Evolutionary conservation across 2,329 filamentous ascomycete genomes (phyloP).

Genomic region (Pseudogymnoascus sp.): DNA sequence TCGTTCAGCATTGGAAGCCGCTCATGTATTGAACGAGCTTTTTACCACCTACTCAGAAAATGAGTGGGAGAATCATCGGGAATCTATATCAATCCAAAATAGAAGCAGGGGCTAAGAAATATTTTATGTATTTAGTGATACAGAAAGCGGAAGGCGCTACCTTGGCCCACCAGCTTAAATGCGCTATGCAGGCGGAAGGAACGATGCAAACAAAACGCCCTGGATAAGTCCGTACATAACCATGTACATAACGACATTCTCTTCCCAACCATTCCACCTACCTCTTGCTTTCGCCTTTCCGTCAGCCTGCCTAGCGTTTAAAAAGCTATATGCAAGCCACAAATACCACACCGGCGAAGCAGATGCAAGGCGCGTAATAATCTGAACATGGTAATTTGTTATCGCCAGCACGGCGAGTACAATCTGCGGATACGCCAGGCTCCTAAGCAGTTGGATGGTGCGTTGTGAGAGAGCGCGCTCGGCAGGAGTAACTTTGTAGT

Average conservation of each 20-base stretch:
- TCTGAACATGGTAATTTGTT: constrained; percentile 85
- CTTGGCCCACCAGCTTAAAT: neutral
- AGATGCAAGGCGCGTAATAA: constrained; percentile 81
- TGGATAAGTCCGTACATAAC: constrained; percentile 78
- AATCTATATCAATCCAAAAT: neutral
- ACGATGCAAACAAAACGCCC: constrained; percentile 75
- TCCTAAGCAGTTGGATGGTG: constrained; percentile 19
- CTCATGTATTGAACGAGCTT: neutral
- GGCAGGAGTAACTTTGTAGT: constrained; percentile 8
- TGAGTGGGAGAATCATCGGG: neutral
- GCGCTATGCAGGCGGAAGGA: constrained; percentile 74
- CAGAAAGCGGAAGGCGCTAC: neutral
- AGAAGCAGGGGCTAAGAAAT: neutral
- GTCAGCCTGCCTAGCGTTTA: constrained; percentile 19
- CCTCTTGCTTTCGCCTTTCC: constrained; percentile 20
- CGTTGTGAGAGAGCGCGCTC: neutral
- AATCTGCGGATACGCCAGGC: constrained; percentile 63
- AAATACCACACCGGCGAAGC: constrained; percentile 87
- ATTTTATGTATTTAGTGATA: neutral
- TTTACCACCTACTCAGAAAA: neutral
- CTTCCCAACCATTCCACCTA: constrained; percentile 17
- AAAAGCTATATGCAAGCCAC: constrained; percentile 53
- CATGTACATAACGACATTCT: constrained; percentile 45
- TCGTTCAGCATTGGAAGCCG: neutral
- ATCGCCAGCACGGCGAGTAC: constrained; percentile 63